phyloP scores from a whole-genome alignment of 192 early-diverging fungal species.

The Podila clonocystis region DNA sequence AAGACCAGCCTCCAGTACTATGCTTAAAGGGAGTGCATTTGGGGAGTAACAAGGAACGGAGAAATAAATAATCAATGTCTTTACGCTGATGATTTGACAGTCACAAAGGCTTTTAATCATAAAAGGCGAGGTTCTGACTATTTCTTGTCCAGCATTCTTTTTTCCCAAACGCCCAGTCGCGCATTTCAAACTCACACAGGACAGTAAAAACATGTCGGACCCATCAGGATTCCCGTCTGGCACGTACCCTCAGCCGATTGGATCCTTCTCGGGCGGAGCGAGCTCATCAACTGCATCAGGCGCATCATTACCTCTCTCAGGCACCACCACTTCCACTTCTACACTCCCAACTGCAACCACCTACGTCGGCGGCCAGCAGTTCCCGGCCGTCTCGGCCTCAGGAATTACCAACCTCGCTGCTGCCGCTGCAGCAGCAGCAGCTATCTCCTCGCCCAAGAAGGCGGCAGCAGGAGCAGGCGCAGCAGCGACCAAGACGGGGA shows the following conservation, averaged over 20 bases:
- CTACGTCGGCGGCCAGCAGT: neutral
- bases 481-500: slow-evolving; percentile 27
- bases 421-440: slow-evolving; percentile 39
- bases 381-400: neutral
- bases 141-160: neutral
- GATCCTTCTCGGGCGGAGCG: slow-evolving; percentile 7
- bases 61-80: slow-evolving; percentile 7
- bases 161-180: too few relatives aligned
- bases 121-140: neutral
- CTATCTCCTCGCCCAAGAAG: slow-evolving; percentile 1
- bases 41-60: neutral
- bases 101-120: neutral
- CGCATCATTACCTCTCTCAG: neutral
- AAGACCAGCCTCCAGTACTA: slow-evolving; percentile 95
- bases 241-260: slow-evolving; percentile 15
- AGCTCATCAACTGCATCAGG: slow-evolving; percentile 13
- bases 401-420: slow-evolving; percentile 25
- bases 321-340: neutral
- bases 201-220: slow-evolving; percentile 9
- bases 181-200: neutral
- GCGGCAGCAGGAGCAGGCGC: neutral
- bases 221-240: slow-evolving; percentile 9
- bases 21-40: slow-evolving; percentile 59
- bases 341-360: neutral
- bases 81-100: neutral